Evolutionary conservation across 1,139 yeast genomes (phyloP), one percentile per base, ranked within the genome.

Genomic region (Nematodospora anomalae): DNA sequence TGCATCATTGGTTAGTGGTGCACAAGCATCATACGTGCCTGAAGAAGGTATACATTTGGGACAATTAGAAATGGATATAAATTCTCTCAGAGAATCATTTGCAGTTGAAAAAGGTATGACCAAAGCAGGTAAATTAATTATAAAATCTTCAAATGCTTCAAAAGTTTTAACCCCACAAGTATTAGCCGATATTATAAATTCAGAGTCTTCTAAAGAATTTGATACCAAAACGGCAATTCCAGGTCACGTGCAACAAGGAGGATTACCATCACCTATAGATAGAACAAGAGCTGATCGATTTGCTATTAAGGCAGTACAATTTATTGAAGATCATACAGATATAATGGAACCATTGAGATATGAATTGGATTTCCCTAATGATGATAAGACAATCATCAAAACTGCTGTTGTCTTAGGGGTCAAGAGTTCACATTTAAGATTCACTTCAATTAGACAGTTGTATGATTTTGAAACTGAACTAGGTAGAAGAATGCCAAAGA

Each of bases 241-340:
- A 9, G 98, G 98, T 20, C 98, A 92, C 57, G 95, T 89, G 36
- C 98, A 92, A 71, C 98, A 92, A 64, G 98, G 98, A 61, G 96
- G 95, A 42, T 78, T 81, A 37, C 98, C 98, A 27, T 85, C 97
- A 3, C 88, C 97, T 6, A 86, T 89, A 62, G 98, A 92, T 62
- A 80, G 97, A 64, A 85, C 90, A 14, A 77, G 92, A 45, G 96
- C 96, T 11, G 84, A 95, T 10, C 77, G 97, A 58, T 83, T 83
- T 60, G 96, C 96, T 4, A 82, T 90, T 47, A 83, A 80, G 60
- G 88, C 96, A 38, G 82, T 89, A 36, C 85, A 86, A 57, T 92
- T 87, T 63, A 76, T 92, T 47, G 97, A 92, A 58, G 71, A 75
- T 4, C 44, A 52, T 14, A 28, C 35, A 28, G 61, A 57, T 25